Conservation (phyloP, 352 stramenopile species). For the Phytophthora lateralis region DNA sequence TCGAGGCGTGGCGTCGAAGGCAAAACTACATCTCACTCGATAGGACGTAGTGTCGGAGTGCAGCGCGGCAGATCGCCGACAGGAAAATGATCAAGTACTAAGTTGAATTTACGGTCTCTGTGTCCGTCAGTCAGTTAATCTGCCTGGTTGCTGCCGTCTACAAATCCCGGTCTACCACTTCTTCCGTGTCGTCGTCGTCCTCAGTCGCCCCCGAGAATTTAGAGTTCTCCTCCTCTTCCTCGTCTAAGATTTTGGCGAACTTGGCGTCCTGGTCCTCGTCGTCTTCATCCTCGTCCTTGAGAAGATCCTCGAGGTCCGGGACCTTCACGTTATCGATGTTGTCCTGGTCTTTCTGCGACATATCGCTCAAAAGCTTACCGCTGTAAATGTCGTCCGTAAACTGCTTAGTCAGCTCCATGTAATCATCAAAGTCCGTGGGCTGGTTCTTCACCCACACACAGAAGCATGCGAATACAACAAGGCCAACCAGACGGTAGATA, state of each 20-base stretch:
- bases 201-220: slow-evolving; percentile 38
- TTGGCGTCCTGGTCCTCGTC: slow-evolving; percentile 75
- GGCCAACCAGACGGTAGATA: slow-evolving; percentile 94
- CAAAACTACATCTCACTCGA: slow-evolving; percentile 6
- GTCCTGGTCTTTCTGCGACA: slow-evolving; percentile 97
- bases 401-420: slow-evolving; percentile 98
- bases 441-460: slow-evolving; percentile 98
- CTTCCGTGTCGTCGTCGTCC: slow-evolving; percentile 47
- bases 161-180: slow-evolving; percentile 67
- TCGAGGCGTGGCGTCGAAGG: slow-evolving; percentile 1
- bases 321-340: slow-evolving; percentile 97
- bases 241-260: slow-evolving; percentile 83
- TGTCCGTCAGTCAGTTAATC: slow-evolving; percentile 29
- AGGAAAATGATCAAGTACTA: slow-evolving; percentile 31
- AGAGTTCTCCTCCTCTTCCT: slow-evolving; percentile 63
- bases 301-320: slow-evolving; percentile 81
- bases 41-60: slow-evolving; percentile 1
- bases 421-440: slow-evolving; percentile 99
- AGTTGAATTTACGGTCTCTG: slow-evolving; percentile 26
- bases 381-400: slow-evolving; percentile 99
- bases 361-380: slow-evolving; percentile 97
- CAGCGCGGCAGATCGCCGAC: neutral
- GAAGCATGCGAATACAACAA: slow-evolving; percentile 94
- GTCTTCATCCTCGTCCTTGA: slow-evolving; percentile 86
- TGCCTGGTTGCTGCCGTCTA: slow-evolving; percentile 44